Percentiles rank a stretch among this genome's conserved stretches.
Conservation (phyloP, 129 eudicot species). For the Escallonia herrerae region DNA sequence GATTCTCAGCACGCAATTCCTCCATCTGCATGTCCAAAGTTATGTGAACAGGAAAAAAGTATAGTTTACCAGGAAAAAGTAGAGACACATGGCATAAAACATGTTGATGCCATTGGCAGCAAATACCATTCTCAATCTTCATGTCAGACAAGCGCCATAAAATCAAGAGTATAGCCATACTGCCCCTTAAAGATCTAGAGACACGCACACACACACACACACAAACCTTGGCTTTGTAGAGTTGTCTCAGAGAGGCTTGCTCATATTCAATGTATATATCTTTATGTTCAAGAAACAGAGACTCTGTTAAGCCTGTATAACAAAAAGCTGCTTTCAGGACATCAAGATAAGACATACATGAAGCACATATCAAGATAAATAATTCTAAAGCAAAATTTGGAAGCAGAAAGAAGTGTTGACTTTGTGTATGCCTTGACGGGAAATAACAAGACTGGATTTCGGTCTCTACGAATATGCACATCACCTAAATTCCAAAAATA, state of each 20-base stretch:
- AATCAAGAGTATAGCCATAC: too few species aligned
- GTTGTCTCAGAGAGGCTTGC: conserved; percentile 86
- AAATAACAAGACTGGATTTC: background rate
- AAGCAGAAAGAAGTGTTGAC: conserved; percentile 1
- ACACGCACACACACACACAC: too few species aligned
- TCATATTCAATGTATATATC: conserved; percentile 90
- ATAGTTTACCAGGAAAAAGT: too few species aligned
- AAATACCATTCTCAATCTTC: too few species aligned
- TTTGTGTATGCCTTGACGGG: background rate
- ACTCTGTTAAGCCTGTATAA: conserved; percentile 79
- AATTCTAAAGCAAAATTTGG: background rate
- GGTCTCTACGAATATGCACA: background rate
- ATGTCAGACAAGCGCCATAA: too few species aligned
- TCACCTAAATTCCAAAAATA: conserved; percentile 6
- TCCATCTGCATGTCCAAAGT: conserved; percentile 52
- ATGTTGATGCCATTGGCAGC: too few species aligned
- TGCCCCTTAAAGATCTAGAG: too few species aligned
- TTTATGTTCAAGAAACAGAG: conserved; percentile 79
- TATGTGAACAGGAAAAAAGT: background rate
- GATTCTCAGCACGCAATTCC: conserved; percentile 84
- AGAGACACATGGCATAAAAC: too few species aligned
- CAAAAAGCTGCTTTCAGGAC: conserved; percentile 16
- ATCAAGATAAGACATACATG: background rate
- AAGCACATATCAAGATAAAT: background rate
- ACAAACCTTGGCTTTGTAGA: conserved; percentile 85